phyloP scores from a whole-genome alignment of 1,139 yeast genomes.

The Yamadazyma atlantica region DNA sequence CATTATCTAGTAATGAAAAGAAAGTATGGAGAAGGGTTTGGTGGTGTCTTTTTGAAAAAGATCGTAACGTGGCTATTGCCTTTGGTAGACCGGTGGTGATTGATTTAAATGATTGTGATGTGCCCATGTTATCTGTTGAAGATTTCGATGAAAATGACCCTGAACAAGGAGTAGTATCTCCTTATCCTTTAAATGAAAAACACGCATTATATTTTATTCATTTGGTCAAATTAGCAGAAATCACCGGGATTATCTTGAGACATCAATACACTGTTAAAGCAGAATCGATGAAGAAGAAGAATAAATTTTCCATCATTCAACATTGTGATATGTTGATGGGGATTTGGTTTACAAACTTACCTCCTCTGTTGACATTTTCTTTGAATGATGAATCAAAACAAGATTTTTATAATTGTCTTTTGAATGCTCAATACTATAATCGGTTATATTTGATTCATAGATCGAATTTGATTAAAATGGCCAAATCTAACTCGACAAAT shows the following conservation, averaged over 20 bases:
- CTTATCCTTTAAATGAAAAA: slow-evolving; percentile 47
- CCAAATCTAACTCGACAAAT: slow-evolving; percentile 41
- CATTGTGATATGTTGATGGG: slow-evolving; percentile 83
- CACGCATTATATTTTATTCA: slow-evolving; percentile 62
- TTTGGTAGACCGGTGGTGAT: slow-evolving; percentile 74
- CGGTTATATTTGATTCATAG: slow-evolving; percentile 71
- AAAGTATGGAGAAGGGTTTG: slow-evolving; percentile 69
- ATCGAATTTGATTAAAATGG: slow-evolving; percentile 60
- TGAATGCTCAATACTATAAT: slow-evolving; percentile 74
- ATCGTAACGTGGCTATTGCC: slow-evolving; percentile 70
- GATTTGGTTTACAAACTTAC: slow-evolving; percentile 71
- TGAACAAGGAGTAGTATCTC: slow-evolving; percentile 39
- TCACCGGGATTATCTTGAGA: slow-evolving; percentile 68
- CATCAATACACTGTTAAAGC: slow-evolving; percentile 75
- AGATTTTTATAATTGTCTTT: slow-evolving; percentile 57
- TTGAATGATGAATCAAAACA: slow-evolving; percentile 54
- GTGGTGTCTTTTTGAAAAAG: slow-evolving; percentile 81
- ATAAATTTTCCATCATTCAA: slow-evolving; percentile 56
- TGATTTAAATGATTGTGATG: slow-evolving; percentile 75
- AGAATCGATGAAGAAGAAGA: slow-evolving; percentile 49
- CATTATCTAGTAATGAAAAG: slow-evolving; percentile 42
- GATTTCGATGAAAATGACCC: slow-evolving; percentile 65
- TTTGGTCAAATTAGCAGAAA: slow-evolving; percentile 67
- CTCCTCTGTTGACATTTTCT: slow-evolving; percentile 62
- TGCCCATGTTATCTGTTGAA: slow-evolving; percentile 64